These are phyloP conservation scores for Diaporthe humulicola DNA, from an alignment of 2,329 filamentous ascomycete species.

Conservation along the genomic window DNA sequence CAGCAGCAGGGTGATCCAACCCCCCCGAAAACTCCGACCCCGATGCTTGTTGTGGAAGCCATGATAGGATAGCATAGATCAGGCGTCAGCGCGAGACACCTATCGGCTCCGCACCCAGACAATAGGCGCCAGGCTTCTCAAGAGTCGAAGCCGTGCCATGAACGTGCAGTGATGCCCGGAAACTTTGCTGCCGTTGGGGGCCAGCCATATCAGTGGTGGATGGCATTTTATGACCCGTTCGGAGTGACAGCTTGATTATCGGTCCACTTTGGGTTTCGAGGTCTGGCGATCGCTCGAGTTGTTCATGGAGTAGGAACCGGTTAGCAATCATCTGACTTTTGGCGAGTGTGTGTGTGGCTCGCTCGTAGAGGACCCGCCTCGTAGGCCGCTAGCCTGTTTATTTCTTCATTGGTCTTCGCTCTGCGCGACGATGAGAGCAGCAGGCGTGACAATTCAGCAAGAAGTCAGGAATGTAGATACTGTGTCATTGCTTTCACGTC, in stretches of 20 bases:
- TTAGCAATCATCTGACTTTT: conserved; percentile 20
- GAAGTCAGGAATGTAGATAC: conserved; percentile 8
- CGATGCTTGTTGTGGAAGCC: conserved; percentile 17
- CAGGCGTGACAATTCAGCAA: not conserved
- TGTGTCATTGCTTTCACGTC: conserved; percentile 3
- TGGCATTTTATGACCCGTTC: conserved; percentile 24
- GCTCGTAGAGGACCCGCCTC: not conserved
- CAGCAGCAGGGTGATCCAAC: conserved; percentile 2
- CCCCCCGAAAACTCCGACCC: not conserved
- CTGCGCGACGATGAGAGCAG: not conserved
- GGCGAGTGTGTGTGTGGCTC: not conserved
- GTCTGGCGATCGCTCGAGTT: not conserved
- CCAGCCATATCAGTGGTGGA: not conserved
- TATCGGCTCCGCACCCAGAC: not conserved
- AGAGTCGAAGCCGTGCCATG: not conserved
- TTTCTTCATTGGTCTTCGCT: not conserved
- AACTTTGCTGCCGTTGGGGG: not conserved
- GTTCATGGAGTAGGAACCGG: not conserved
- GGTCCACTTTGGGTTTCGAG: not conserved
- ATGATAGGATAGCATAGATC: conserved; percentile 10
- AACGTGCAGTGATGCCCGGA: not conserved
- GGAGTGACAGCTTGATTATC: not conserved
- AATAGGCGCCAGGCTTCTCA: not conserved
- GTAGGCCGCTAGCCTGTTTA: not conserved
- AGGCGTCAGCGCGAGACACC: not conserved